Conservation (phyloP, 2,329 filamentous ascomycete genomes). For the Myriosclerotinia duriaeana region DNA sequence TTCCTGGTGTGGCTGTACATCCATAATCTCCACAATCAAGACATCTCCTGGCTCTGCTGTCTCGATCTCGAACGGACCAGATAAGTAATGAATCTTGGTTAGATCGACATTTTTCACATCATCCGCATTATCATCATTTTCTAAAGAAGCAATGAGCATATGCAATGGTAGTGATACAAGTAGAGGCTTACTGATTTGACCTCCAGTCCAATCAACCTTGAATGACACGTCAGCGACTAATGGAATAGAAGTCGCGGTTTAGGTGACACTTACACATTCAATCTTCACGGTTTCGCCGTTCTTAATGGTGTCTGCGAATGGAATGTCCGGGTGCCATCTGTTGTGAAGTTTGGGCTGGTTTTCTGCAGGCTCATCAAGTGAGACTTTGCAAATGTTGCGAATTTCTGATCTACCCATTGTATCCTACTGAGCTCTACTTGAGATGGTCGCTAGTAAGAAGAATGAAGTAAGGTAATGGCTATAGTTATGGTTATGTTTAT, state of each 20-base stretch:
- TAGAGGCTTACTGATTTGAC: constrained; percentile 70
- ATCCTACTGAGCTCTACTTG: neutral
- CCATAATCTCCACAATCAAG: constrained; percentile 79
- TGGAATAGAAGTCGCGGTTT: constrained; percentile 11
- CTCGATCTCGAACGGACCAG: constrained; percentile 84
- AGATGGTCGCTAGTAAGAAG: neutral
- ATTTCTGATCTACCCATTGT: constrained; percentile 56
- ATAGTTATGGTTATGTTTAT: neutral
- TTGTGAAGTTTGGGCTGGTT: constrained; percentile 76
- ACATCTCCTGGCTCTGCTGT: constrained; percentile 82
- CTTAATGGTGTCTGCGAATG: constrained; percentile 68
- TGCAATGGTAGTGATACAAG: neutral
- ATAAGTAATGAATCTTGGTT: constrained; percentile 82
- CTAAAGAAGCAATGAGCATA: constrained; percentile 33
- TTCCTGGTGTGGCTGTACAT: constrained; percentile 84
- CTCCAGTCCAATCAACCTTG: constrained; percentile 55
- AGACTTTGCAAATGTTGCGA: constrained; percentile 70
- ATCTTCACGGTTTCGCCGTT: constrained; percentile 90
- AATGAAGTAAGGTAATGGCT: neutral
- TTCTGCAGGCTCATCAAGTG: constrained; percentile 67
- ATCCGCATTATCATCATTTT: constrained; percentile 86
- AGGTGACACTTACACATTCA: constrained; percentile 60
- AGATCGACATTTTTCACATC: constrained; percentile 83
- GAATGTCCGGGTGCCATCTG: constrained; percentile 90
- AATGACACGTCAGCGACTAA: constrained; percentile 1